Percentiles rank a stretch among this genome's conserved stretches.
phyloP scores from a whole-genome alignment of 768 basidiomycete species.

The Leccinum subtestaceum region DNA sequence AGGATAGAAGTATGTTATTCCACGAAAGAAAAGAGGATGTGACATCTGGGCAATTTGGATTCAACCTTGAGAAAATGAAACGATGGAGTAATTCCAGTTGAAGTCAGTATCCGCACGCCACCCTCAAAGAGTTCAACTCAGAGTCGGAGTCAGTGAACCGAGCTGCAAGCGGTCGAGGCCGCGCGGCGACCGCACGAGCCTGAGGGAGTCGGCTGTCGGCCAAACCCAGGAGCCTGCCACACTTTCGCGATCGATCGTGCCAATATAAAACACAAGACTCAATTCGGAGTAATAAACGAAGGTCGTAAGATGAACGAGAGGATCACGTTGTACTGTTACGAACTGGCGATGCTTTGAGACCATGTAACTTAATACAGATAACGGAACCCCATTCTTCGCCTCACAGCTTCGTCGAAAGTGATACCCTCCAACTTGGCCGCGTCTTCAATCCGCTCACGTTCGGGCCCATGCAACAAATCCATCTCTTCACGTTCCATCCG shows the following conservation, averaged over 20 bases:
- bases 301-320: too few relatives aligned
- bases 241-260: not conserved
- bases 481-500: conserved; percentile 49
- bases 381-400: conserved; percentile 54
- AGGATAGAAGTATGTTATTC: conserved; percentile 50
- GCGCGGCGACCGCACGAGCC: not conserved
- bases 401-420: conserved; percentile 56
- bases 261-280: too few relatives aligned
- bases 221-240: too few relatives aligned
- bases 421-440: conserved; percentile 60
- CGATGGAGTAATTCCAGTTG: not conserved
- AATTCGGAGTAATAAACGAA: not conserved
- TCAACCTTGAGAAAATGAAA: not conserved
- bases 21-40: conserved; percentile 24
- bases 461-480: conserved; percentile 41
- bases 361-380: conserved; percentile 43
- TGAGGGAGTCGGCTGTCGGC: not conserved
- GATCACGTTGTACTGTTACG: not conserved
- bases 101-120: too few relatives aligned
- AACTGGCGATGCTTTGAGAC: too few relatives aligned
- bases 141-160: not conserved
- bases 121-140: not conserved
- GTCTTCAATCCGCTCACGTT: conserved; percentile 51
- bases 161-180: not conserved
- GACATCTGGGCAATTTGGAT: conserved; percentile 18